Evolutionary conservation across 352 stramenopile species (phyloP).

Genomic region (Saprolegnia diclina): DNA sequence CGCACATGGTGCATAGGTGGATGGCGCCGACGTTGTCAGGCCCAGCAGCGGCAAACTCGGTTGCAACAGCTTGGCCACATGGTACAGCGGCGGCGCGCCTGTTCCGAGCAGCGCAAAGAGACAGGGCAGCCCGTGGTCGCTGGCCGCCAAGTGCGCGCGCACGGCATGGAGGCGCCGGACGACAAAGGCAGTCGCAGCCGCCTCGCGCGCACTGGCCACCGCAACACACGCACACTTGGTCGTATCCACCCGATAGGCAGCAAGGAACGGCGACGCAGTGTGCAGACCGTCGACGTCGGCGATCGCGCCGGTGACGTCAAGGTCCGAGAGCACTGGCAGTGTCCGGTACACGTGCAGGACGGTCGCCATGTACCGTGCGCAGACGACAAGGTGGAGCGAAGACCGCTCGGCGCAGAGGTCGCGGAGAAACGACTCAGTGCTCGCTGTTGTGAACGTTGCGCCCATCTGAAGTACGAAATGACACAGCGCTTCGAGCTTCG

Average conservation of each 20-base stretch:
- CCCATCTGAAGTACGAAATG: not conserved
- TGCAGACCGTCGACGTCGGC: not conserved
- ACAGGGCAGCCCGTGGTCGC: not conserved
- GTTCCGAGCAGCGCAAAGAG: not conserved
- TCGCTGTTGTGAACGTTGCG: not conserved
- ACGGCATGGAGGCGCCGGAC: not conserved
- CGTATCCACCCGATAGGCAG: not conserved
- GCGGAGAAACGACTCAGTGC: not conserved
- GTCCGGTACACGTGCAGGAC: slow-evolving; percentile 4
- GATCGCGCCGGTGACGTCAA: not conserved
- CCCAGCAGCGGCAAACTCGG: not conserved
- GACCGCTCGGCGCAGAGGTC: not conserved
- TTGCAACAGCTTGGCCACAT: not conserved
- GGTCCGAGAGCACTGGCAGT: not conserved
- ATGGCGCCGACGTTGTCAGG: not conserved
- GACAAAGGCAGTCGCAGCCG: not conserved
- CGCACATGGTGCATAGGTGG: not conserved
- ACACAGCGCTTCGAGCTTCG: not conserved
- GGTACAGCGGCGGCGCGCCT: not conserved
- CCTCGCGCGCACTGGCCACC: not conserved
- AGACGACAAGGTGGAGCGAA: not conserved
- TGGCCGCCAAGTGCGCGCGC: not conserved
- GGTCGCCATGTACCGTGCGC: not conserved
- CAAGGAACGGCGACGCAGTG: not conserved
- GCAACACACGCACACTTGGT: not conserved